Conservation (phyloP, 768 basidiomycete genomes). For the Cyathus striatus region DNA sequence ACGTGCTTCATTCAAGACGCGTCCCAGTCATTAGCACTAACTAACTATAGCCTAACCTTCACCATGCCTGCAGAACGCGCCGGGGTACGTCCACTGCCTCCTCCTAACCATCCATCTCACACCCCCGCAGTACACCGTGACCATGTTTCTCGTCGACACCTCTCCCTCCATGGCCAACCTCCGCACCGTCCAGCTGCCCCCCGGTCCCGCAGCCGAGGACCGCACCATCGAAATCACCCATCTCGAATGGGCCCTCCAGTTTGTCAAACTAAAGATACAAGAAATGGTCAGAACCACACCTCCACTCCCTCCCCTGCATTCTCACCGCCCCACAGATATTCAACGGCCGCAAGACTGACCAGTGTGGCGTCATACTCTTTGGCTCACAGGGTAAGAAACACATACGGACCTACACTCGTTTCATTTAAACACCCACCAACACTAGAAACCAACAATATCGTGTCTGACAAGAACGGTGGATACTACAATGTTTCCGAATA, state of each 20-base stretch:
- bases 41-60: constrained; percentile 14
- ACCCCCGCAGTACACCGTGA: constrained; percentile 68
- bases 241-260: constrained; percentile 79
- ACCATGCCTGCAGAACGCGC: constrained; percentile 77
- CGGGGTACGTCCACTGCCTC: constrained; percentile 45
- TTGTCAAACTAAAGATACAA: constrained; percentile 85
- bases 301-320: background rate
- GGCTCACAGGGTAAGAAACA: constrained; percentile 76
- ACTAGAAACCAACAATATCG: constrained; percentile 60
- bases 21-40: too few species aligned
- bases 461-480: constrained; percentile 56
- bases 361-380: constrained; percentile 85
- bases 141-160: constrained; percentile 86
- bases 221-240: constrained; percentile 61
- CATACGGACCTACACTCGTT: background rate
- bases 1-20: constrained; percentile 30
- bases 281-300: constrained; percentile 70
- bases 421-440: constrained; percentile 2
- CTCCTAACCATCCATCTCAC: constrained; percentile 1
- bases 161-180: constrained; percentile 79
- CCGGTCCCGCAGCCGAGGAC: constrained; percentile 45
- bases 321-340: constrained; percentile 58
- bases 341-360: constrained; percentile 88
- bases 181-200: constrained; percentile 51
- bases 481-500: constrained; percentile 74